phyloP scores from a whole-genome alignment of 2,329 filamentous ascomycete species.

The Claviceps africana region DNA sequence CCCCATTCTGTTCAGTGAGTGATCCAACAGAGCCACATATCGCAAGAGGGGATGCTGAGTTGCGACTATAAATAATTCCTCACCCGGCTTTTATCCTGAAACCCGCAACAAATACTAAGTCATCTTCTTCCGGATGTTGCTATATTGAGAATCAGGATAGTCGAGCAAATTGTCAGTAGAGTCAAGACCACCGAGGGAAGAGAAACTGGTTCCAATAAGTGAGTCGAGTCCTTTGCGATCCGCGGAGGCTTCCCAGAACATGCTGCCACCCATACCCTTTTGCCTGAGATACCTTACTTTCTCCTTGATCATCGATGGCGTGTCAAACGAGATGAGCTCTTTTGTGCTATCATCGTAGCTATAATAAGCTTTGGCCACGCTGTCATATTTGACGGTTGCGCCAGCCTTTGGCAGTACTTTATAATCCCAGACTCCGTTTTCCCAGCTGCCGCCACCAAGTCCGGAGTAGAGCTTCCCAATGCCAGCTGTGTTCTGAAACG shows the following conservation, averaged over 20 bases:
- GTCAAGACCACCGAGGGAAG: conserved; percentile 29
- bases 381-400: conserved; percentile 43
- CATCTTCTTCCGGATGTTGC: conserved; percentile 31
- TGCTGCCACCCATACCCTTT: conserved; percentile 54
- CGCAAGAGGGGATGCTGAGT: neutral
- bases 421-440: conserved; percentile 67
- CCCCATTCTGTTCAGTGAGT: neutral
- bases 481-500: conserved; percentile 36
- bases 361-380: conserved; percentile 48
- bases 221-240: conserved; percentile 48
- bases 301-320: conserved; percentile 38
- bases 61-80: neutral
- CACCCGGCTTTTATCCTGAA: neutral
- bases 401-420: conserved; percentile 56
- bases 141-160: conserved; percentile 41
- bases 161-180: conserved; percentile 32
- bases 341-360: conserved; percentile 47
- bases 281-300: conserved; percentile 55
- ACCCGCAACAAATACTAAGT: conserved; percentile 1
- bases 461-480: conserved; percentile 50
- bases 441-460: conserved; percentile 55
- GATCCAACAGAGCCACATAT: neutral
- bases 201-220: conserved; percentile 39
- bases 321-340: conserved; percentile 62
- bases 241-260: conserved; percentile 75